Evolutionary conservation across 805 yeast genomes (phyloP), one percentile per base, ranked within the genome.

Genomic region (Blastobotrys americana): DNA sequence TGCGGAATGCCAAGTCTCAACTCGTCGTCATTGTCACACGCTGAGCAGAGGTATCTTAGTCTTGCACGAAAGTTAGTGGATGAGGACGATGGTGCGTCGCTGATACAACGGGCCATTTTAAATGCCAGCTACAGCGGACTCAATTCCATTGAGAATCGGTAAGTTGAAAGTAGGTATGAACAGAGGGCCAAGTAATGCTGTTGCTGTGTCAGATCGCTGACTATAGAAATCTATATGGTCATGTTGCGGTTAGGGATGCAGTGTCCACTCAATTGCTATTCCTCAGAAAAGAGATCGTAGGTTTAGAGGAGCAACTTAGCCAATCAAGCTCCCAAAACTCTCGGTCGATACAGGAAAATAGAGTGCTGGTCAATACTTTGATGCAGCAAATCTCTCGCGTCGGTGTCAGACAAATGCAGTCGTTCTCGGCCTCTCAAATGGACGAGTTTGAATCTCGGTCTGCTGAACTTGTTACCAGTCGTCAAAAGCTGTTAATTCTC

Each of bases 401-500:
- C 8, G 31, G 31, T 8, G 31, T 13, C 31, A 8, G 31, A 13
- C 31, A 25, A 25, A 8, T 8, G 31, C 31, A 25, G 31, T 25
- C 31, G 8, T 43, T 49, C 38, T n/a, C 42, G 33, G 6, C 23
- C 13, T 37, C 17, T 3, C 51, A 52, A 36, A 18, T 22, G 10
- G 23, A 39, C 22, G 34, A 40, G 25, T 47, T 42, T 35, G n/a
- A 15, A 15, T 15, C 34, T 5, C n/a, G 15, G 8, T 31, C 34
- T 4, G 39, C 28, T n/a, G 39, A 20, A 3, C 37, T 49, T n/a
- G 33, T 35, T 13, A 37, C 23, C 5, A 22, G 44, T 21, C 33
- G 41, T 17, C 25, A 36, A 20, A 46, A 48, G 25, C 16, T 36
- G 8, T 41, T 42, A 3, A 49, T 54, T 4, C 38, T 54, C 15